Evolutionary conservation across 805 yeast species (phyloP), one percentile per base, ranked within the genome.

Genomic region (Hanseniaspora taiwanica): DNA sequence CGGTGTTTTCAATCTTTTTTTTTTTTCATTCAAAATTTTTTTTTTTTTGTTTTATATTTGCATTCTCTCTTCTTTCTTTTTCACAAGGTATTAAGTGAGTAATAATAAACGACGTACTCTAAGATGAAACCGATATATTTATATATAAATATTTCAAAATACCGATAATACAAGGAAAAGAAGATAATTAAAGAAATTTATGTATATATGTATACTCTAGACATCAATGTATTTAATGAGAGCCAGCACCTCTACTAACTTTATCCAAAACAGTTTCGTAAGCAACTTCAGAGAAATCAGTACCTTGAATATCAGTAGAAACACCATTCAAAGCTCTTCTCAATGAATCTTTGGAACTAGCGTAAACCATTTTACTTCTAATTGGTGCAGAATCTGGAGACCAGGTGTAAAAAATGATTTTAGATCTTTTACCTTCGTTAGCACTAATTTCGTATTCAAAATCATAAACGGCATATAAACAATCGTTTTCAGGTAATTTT

Each of bases 261-360:
- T 69, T 81, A 59, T 83, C 96, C 63, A 87, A 74, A 44, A 91
- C 91, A 50, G 87, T 72, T 61, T 89, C 98, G 65, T 81, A 84
- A 48, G 94, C 83, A 51, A 91, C 96, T 73, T 91, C 98, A 47
- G 93, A 79, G 67, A 78, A 87, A 65, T 91, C 98, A 44, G 98
- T 91, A 60, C 97, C 98, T 71, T 91, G 98, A 58, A 91, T 72
- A 59, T 91, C 98, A 52, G 94, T 64, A 43, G 96, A 70, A 51
- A 91, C 78, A 65, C 98, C 98, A 63, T 83, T 89, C 59, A 91
- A 72, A 42, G 98, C 89, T 68, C 95, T 85, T 74, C 97, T 89
- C 59, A 91, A 75, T 38, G 96, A 95, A 56, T 87, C 97, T 68
- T 86, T 86, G 45, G 97, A 87, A n/a, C 96, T 77, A 37, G 98